A percentile compares a stretch with the other conserved stretches of the same genome.
These are phyloP conservation scores for Arabidopsis arenosa DNA, from an alignment of 345 rosid genomes.

Conservation along the genomic window DNA sequence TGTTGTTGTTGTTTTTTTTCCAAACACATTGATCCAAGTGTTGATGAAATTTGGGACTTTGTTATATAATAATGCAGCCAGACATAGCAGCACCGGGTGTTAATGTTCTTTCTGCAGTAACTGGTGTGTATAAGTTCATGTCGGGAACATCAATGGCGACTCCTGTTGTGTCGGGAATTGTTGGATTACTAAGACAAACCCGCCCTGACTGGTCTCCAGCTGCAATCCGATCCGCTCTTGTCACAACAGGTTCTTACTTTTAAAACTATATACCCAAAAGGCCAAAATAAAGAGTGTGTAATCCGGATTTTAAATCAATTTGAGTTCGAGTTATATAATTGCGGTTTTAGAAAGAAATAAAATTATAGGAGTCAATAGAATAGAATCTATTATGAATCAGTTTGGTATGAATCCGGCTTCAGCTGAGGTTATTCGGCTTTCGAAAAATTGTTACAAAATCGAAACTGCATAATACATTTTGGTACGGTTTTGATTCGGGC, in stretches of 20 bases:
- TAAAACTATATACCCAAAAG: background rate
- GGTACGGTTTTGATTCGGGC: background rate
- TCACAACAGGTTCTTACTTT: conserved; percentile 51
- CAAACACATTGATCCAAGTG: background rate
- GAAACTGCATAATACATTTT: background rate
- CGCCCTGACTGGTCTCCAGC: conserved; percentile 57
- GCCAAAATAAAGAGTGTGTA: background rate
- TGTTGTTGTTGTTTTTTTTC: background rate
- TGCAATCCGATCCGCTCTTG: conserved; percentile 56
- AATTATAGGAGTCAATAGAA: background rate
- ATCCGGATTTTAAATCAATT: background rate
- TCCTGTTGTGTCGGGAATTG: conserved; percentile 53
- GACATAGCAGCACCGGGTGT: conserved; percentile 61
- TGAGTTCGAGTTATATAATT: no score
- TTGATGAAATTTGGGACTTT: background rate
- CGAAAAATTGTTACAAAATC: background rate
- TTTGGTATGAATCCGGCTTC: background rate
- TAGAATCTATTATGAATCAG: background rate
- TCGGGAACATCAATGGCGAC: conserved; percentile 57
- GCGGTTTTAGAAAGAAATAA: background rate
- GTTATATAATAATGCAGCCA: conserved; percentile 44
- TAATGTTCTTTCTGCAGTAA: conserved; percentile 45
- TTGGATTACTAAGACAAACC: conserved; percentile 46
- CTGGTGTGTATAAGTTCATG: conserved; percentile 24
- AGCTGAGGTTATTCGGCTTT: background rate